Base-by-base conservation (phyloP, 495 filamentous ascomycete genomes). In the Aspergillus nidulans region DNA sequence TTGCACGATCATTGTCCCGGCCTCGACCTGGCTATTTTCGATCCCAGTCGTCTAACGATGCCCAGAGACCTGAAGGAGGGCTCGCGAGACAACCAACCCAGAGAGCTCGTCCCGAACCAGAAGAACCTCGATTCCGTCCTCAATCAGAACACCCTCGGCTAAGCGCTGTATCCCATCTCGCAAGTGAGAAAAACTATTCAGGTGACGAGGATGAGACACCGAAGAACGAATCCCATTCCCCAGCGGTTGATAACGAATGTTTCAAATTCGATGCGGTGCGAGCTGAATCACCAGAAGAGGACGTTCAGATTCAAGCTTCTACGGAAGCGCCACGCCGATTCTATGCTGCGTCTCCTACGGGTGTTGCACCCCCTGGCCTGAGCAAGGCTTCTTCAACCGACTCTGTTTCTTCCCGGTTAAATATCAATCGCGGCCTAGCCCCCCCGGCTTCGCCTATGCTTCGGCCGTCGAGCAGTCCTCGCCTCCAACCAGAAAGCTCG, bases 21-120 rank as follows among this genome's bases (percentile, higher is more conserved):
- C 69, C 79, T 44, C 80, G 89, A 47, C 88, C 88, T 3, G 85
- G 84, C 23, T 95, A 89, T 68, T 87, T 88, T 60, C 81, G 87
- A 32, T 85, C 85, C 28, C 62, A 61, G 18, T 75, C 69, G 10
- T 72, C 73, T 4, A 69, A 64, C 51, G 69, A 70, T 12, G 48
- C 56, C 7, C 56, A 45, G 20, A 36, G 45, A 20, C 43, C 36
- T 45, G 45, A 44, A 49, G 68, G 64, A 12, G 58, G 40, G 18
- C 49, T 75, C 13, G 56, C 71, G 13, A 63, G 69, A 45, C 68
- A 63, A 56, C 72, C 73, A 10, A 76, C 74, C 4, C 64, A 75
- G 41, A 73, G 71, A 39, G 64, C 43, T 25, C 82, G 72, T 48
- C 80, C 80, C 0, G 83, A 82, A 54, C 63, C 85, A 25, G 85